A percentile compares a stretch with the other conserved stretches of the same genome.
These are phyloP conservation scores for Acer yangbiense DNA, from an alignment of 345 rosid genomes.

Conservation along the genomic window DNA sequence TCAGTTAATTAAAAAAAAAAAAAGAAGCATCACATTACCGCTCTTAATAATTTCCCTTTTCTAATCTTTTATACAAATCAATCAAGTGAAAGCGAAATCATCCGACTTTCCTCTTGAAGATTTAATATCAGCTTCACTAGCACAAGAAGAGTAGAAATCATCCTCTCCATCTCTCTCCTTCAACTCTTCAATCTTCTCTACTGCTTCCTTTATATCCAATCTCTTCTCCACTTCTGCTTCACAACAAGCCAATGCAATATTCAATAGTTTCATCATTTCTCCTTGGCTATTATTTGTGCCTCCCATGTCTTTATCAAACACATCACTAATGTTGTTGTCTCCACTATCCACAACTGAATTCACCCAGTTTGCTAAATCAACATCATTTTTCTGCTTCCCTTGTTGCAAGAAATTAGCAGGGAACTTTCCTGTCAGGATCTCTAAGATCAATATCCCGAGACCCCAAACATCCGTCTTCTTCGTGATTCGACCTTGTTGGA, in stretches of 20 bases:
- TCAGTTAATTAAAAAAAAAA: no score
- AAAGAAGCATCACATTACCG: not conserved
- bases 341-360: conserved; percentile 19
- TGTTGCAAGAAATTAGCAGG: conserved; percentile 56
- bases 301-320: conserved; percentile 66
- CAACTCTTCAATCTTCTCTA: conserved; percentile 62
- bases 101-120: conserved; percentile 41
- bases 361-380: conserved; percentile 61
- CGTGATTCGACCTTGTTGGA: conserved; percentile 58
- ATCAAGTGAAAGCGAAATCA: conserved; percentile 29
- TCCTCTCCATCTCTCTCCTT: conserved; percentile 55
- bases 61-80: not conserved
- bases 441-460: conserved; percentile 73
- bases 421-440: conserved; percentile 65
- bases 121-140: conserved; percentile 49
- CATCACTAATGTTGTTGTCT: conserved; percentile 30
- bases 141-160: conserved; percentile 52
- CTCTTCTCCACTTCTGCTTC: conserved; percentile 75
- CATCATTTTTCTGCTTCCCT: conserved; percentile 36
- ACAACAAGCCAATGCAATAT: conserved; percentile 67
- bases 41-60: not conserved
- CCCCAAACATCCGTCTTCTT: conserved; percentile 93
- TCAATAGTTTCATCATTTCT: conserved; percentile 59
- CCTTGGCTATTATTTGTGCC: conserved; percentile 31
- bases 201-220: conserved; percentile 66